Evolutionary conservation across 495 filamentous ascomycete species (phyloP), one percentile per base, ranked within the genome.

Genomic region (Neurospora cerealis): DNA sequence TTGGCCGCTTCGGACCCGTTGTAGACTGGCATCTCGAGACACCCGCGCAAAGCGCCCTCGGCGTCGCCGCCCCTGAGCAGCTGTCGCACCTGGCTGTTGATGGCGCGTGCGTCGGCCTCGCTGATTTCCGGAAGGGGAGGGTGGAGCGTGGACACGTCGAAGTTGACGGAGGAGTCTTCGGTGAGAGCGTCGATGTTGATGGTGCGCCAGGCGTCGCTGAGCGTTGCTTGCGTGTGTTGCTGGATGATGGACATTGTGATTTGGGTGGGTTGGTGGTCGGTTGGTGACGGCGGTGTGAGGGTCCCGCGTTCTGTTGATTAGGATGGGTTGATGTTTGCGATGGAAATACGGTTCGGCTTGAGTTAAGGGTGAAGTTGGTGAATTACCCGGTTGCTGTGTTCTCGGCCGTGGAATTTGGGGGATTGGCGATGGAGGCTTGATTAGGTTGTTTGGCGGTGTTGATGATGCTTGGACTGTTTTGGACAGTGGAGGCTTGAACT

Each of bases 121-220:
- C 87, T 89, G 69, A 89, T 86, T 74, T 92, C 87, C 72, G 89
- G 82, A 69, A 91, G 87, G n/a, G 89, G 83, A 17, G 93, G 92
- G 75, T 92, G 89, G 71, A 97, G 89, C 21, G 93, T 90, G 69
- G 90, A 86, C 78, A 92, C 88, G 79, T 94, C 91, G 85, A 97
- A 97, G 87, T 97, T 97, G 80, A 88, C 84, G 66, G 91, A 86
- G 73, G 92, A 92, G 83, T 97, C 94, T n/a, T 93, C 92, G 83
- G 94, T 91, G 72, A 95, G 89, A 76, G 89, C 88, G 83, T 97
- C 94, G 84, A 97, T 90, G 86, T 97, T 93, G 87, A 97, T 95
- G 78, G 93, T 97, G 80, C 94, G 93, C 90, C 93, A 97, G 86
- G 85, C 86, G 77, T 89, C 87, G 80, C 79, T 79, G 34, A 89